Evolutionary conservation across 345 rosid genomes (phyloP).

Genomic region (Sisymbrium irio): DNA sequence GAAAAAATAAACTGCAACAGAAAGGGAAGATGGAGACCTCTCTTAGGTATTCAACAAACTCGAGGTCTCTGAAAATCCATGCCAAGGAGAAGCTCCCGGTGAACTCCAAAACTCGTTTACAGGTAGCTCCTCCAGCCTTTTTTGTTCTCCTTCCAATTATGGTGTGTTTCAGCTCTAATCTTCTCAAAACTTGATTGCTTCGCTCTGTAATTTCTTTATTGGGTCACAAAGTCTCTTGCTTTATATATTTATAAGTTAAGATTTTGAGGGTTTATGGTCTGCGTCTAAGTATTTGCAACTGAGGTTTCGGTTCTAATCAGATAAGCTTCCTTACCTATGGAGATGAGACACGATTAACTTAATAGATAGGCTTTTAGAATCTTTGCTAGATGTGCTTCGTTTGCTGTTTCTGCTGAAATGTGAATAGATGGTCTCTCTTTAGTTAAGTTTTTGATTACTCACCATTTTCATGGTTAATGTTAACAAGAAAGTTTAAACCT

Average conservation of each 20-base stretch:
- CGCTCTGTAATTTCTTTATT: neutral
- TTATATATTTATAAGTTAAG: too few relatives aligned
- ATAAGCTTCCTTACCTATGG: neutral
- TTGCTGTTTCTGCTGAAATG: neutral
- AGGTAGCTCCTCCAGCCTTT: constrained; percentile 43
- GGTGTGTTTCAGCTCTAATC: neutral
- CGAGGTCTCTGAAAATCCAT: constrained; percentile 66
- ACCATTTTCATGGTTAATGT: neutral
- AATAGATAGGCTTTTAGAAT: neutral
- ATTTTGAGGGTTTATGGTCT: too few relatives aligned
- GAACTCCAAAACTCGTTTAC: constrained; percentile 58
- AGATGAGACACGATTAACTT: neutral
- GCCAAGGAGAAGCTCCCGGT: constrained; percentile 78
- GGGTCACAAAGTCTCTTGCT: neutral
- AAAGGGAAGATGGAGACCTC: constrained; percentile 66
- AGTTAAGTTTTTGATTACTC: neutral
- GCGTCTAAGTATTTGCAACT: neutral
- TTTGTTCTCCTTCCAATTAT: neutral
- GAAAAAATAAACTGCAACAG: neutral
- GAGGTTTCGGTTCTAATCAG: neutral
- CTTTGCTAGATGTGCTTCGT: neutral
- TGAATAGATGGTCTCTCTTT: neutral
- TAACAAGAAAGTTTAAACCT: neutral
- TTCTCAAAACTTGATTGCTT: neutral
- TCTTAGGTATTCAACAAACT: constrained; percentile 57